Evolutionary conservation across 1,284 basidiomycete genomes (phyloP), one percentile per base, ranked within the genome.

Genomic region (Apiotrichum akiyoshidainum): DNA sequence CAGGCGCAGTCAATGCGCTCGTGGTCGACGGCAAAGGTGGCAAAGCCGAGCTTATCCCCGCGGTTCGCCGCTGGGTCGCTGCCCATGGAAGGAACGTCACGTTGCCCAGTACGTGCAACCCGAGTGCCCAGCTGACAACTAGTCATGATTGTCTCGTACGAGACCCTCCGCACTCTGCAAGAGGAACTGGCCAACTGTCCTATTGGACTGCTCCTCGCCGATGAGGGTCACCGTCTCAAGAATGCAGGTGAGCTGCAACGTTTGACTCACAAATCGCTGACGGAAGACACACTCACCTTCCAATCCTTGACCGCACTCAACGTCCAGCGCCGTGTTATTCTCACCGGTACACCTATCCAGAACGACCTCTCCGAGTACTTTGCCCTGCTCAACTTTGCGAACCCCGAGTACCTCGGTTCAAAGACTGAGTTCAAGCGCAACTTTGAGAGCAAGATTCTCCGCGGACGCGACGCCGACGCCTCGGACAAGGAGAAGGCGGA

Each of bases 141-240:
- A 93, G 95, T 99, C 47, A 92, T 99, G 91, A 98, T 99, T 66
- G 95, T 97, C 1, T 99, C 96, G 0, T 99, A 99, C 69, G 95
- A 99, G 76, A 97, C 93, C 0, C 82, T 99, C 51, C 86, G 93
- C n/a, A 87, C 87, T 2, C 80, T 96, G 11, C 83, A 86, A 9
- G 85, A 80, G 5, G 85, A 93, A 68, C 81, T 96, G 5, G 86
- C 86, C 1, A 85, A 83, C 60, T 90, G 90, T 60, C 86, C 83
- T 50, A 91, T 99, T 37, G 96, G 96, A 0, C 78, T 99, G 12
- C 79, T 99, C 10, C 85, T 99, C 11, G 96, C 92, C 64, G 95
- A 99, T 69, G 95, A 99, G 80, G 95, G 96, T 2, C 95, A 99
- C 79, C 84, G 95, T 41, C 80, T 99, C 62, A 99, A 99, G 81